Evolutionary conservation across 2,329 filamentous ascomycete species (phyloP).

Genomic region (Aspergillus arachidicola): DNA sequence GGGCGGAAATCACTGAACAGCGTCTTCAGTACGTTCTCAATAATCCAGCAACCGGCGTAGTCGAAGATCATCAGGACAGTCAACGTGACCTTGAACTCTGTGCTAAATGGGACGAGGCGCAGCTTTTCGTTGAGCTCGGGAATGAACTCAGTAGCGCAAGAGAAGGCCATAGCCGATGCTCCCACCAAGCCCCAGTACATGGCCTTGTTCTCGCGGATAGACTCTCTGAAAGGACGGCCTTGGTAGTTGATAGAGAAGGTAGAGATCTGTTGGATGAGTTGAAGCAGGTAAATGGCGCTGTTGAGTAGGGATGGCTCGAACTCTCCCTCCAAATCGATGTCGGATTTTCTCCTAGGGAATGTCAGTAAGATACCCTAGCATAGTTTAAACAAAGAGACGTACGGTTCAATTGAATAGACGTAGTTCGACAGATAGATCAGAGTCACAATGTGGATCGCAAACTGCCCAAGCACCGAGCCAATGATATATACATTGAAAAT

Average conservation of each 20-base stretch:
- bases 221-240: constrained; percentile 94
- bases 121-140: constrained; percentile 94
- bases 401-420: constrained; percentile 84
- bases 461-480: constrained; percentile 94
- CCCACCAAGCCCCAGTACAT: constrained; percentile 98
- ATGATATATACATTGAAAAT: constrained; percentile 99
- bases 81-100: constrained; percentile 86
- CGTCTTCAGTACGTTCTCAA: constrained; percentile 83
- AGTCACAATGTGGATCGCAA: constrained; percentile 91
- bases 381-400: constrained; percentile 47
- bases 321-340: constrained; percentile 90
- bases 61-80: constrained; percentile 84
- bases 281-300: constrained; percentile 93
- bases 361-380: constrained; percentile 36
- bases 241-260: constrained; percentile 99
- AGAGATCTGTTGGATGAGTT: constrained; percentile 97
- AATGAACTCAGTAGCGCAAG: constrained; percentile 91
- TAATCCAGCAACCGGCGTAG: constrained; percentile 81
- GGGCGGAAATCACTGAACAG: constrained; percentile 89
- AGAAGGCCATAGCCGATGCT: constrained; percentile 87
- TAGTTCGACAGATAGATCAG: constrained; percentile 91
- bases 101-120: constrained; percentile 85
- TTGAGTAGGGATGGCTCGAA: constrained; percentile 93
- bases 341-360: constrained; percentile 51
- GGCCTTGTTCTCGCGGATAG: constrained; percentile 89